Base-by-base conservation (phyloP, 441 rosid genomes). In the Pelargonium australe region DNA sequence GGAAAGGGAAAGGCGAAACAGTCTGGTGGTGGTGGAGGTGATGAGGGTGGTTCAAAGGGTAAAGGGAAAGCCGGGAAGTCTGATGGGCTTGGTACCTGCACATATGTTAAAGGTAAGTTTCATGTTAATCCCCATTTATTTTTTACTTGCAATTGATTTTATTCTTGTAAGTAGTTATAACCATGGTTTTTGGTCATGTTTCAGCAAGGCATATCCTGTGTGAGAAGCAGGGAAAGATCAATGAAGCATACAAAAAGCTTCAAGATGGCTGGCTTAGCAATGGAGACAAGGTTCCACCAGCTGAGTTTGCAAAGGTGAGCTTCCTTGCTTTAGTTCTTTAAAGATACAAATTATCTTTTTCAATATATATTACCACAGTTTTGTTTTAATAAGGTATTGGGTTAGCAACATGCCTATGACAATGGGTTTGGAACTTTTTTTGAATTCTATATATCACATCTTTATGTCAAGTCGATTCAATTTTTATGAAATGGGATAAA, bases 231-330 rank as follows among this genome's bases (percentile, higher is more conserved):
- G 95, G 99, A 7, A 88, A 94, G 82, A 86, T 94, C 76, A 94
- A 89, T 77, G 97, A 89, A 69, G 99, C 97, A 9, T 94, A 91
- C 86, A 89, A 91, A 84, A 91, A 91, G 75, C 77, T 94, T 80
- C 83, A 94, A 77, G 97, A 94, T 80, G 99, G 96, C 66, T 94
- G 96, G 99, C 84, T 89, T 70, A 76, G 83, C 85, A 89, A 86
- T 51, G 96, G 95, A 47, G 99, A 94, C 76, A 94, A 91, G 78
- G 99, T 94, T 67, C 97, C 99, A 19, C 94, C 96, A 73, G 97
- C 99, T 77, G 99, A 94, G 82, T 94, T 89, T 80, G 96, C 97
- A 1, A 94, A 91, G 94, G 99, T 91, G 66, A 74, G 23, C 10
- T 37, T 51, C 57, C 57, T 51, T 51, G 16, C 57, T 13, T 51